Conservation (phyloP, 768 basidiomycete genomes). For the Boletus rubroflammeus region DNA sequence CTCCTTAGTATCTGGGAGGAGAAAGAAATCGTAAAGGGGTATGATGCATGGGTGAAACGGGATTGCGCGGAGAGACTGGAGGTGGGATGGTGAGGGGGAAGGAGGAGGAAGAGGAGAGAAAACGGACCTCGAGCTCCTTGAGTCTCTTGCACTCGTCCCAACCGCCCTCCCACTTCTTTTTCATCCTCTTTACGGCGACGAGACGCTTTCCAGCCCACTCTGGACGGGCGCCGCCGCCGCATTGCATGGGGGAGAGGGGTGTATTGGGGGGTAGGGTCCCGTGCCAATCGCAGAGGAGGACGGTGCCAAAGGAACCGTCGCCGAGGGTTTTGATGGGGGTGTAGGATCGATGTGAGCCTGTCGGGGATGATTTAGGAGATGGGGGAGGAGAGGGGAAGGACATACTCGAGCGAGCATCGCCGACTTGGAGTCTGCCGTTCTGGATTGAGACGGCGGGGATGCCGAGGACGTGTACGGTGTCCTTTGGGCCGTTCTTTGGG, state of each 20-base stretch:
- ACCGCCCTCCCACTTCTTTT: slow-evolving; percentile 94
- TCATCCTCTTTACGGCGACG: slow-evolving; percentile 98
- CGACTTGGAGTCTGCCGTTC: slow-evolving; percentile 67
- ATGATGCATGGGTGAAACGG: slow-evolving; percentile 97
- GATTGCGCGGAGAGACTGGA: slow-evolving; percentile 88
- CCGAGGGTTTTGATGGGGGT: slow-evolving; percentile 96
- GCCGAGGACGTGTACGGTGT: slow-evolving; percentile 64
- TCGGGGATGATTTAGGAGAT: slow-evolving; percentile 3
- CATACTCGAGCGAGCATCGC: slow-evolving; percentile 68
- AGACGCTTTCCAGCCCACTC: slow-evolving; percentile 94
- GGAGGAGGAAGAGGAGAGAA: slow-evolving; percentile 12
- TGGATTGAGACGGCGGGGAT: slow-evolving; percentile 76
- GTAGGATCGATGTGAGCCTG: slow-evolving; percentile 85
- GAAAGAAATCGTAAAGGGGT: slow-evolving; percentile 98
- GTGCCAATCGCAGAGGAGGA: slow-evolving; percentile 99
- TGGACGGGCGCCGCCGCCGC: slow-evolving; percentile 84
- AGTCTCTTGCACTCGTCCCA: slow-evolving; percentile 96
- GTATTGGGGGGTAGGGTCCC: slow-evolving; percentile 90
- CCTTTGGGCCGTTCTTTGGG: slow-evolving; percentile 39
- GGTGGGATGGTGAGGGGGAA: slow-evolving; percentile 13
- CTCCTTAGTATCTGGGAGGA: slow-evolving; percentile 92
- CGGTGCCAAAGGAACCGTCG: slow-evolving; percentile 97
- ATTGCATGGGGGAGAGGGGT: slow-evolving; percentile 91
- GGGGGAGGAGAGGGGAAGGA: slow-evolving; percentile 21
- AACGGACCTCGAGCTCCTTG: slow-evolving; percentile 89